Evolutionary conservation across 371 early-diverging fungal species (phyloP), one percentile per base, ranked within the genome.

Genomic region (Mycotypha africana): DNA sequence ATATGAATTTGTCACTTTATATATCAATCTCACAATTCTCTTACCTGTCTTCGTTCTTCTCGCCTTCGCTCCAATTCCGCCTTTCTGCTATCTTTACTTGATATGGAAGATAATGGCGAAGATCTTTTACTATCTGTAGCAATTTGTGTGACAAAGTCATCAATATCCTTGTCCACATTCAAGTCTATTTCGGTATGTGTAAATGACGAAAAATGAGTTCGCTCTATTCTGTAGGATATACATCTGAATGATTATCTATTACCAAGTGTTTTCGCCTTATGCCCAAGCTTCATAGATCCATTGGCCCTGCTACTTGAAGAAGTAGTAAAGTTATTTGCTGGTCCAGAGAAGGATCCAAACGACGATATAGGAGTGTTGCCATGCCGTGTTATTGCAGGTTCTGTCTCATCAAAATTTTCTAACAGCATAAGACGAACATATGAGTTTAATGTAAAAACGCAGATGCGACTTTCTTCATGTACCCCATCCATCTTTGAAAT

Each of bases 11-110:
- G n/a, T n/a, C n/a, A n/a, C n/a, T n/a, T n/a, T n/a, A n/a, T n/a
- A n/a, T n/a, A n/a, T n/a, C 9, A 45, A 10, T 10, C 20, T 45
- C 5, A 6, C 10, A 20, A 10, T 6, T 30, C 11, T 19, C 34
- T 44, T 60, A 78, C 78, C 67, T 70, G 73, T 45, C 79, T 64
- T 43, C 82, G 58, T 43, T 80, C 76, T 54, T 84, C 85, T 46
- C 80, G 61, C 38, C 74, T 67, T 35, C 76, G 61, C 10, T 79
- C 84, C 32, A 76, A 49, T 37, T 79, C 82, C 0, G 74, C 74
- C 45, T 62, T 62, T 47, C 70, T 58, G 22, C 78, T 75, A 20
- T 74, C 75, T 52, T 78, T 78, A 21, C 65, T 46, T 7, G 44
- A 42, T 8, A 55, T 54, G 12, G 49, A 42, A 31, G 49, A 22